Evolutionary conservation across 331 rosid species (phyloP), one percentile per base, ranked within the genome.

Genomic region (Telfairia occidentalis): DNA sequence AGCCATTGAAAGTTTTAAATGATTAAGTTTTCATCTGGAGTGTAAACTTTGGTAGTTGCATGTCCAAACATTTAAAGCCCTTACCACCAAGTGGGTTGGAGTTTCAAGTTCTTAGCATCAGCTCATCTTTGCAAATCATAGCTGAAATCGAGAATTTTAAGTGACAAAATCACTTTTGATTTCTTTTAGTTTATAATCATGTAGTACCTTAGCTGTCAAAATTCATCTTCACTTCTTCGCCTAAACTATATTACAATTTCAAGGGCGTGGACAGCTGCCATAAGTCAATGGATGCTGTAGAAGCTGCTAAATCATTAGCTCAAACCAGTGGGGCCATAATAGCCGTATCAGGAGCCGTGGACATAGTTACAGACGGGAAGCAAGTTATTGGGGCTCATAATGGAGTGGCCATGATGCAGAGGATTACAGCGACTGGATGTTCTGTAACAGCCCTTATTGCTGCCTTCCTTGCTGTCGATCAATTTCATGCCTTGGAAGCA

Each of bases 381-480:
- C 82, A 69, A 76, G 96, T 91, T 61, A 81, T 94, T 73, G 96
- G 96, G 26, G 92, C 92, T 78, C 87, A 79, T 77, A 94, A 91
- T 78, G 98, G 98, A 72, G 97, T 91, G 84, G 73, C 90, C 16
- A 79, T 94, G 96, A 72, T 94, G 98, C 96, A 89, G 52, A 94
- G 76, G 77, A 86, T 94, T 76, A 91, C 98, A 7, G 97, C 96
- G 75, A 91, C 96, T 2, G 92, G 97, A 37, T 91, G 98, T 81
- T 88, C 98, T 2, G 96, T 94, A 71, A 86, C 97, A 70, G 95
- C 96, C 42, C 89, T 94, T 6, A 77, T 94, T 73, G 92, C 96
- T 57, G 98, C 97, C 65, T 89, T 91, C 76, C 83, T 94, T 69
- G 87, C 98, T 5, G 89, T 91, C 70, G 98, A 94, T 82, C 86